Evolutionary conservation across 345 rosid species (phyloP), one percentile per base, ranked within the genome.

Genomic region (Brassica rapa): DNA sequence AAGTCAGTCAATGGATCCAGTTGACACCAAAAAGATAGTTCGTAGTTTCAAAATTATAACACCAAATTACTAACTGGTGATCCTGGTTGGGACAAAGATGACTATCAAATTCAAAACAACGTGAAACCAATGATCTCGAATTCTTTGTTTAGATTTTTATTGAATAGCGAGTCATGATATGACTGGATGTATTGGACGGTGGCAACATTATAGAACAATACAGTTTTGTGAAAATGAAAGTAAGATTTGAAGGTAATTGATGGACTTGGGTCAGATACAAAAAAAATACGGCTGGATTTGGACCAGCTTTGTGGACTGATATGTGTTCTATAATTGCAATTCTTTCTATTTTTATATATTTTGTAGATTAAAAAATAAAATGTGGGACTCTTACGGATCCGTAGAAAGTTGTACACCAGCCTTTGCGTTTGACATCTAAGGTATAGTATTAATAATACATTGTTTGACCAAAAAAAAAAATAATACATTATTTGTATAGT

Each of bases 161-260:
- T n/a, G 61, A 72, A n/a, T 3, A 6, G 46, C 19, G 51, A 29
- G 15, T 77, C 25, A 60, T 25, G n/a, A 51, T 70, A 24, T 32
- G 71, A 70, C 19, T 71, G 67, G 35, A 30, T 66, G 14, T 41
- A 3, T 71, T 78, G 82, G 77, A 66, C 77, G 82, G 82, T 78
- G 82, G 77, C 56, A 32, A 66, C 39, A 41, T 43, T 65, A 57
- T 55, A 71, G 19, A 71, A 16, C 33, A 55, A 32, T 35, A 56
- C 30, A 59, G 37, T 78, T 65, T 14, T 57, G 39, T 66, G 68
- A 61, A 59, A 72, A 30, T 9, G 41, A 66, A 66, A 41, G 62
- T 72, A 59, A 60, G 46, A 39, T 39, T 39, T 39, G 46, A 39
- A 39, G 55, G 32, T 79, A 49, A 68, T 35, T 49, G 33, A 24